Conservation (phyloP, 2,329 filamentous ascomycete species). For the Aspergillus brunneoviolaceus region DNA sequence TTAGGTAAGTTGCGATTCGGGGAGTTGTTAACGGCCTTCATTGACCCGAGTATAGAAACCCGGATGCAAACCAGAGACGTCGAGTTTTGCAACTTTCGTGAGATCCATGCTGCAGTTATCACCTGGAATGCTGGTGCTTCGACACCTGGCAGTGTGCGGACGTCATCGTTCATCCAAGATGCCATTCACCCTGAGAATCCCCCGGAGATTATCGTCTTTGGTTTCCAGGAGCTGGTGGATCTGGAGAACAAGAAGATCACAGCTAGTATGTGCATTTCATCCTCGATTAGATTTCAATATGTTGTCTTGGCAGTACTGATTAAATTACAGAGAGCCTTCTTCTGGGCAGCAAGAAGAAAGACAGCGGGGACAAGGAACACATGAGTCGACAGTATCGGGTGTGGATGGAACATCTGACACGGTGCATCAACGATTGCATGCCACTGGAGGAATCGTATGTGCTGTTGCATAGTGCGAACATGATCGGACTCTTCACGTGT, state of each 20-base stretch:
- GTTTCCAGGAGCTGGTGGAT: slow-evolving; percentile 97
- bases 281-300: background rate
- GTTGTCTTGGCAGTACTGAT: slow-evolving; percentile 27
- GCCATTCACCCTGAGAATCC: slow-evolving; percentile 73
- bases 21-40: background rate
- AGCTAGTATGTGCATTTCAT: slow-evolving; percentile 61
- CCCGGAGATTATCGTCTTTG: slow-evolving; percentile 90
- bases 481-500: slow-evolving; percentile 94
- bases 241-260: slow-evolving; percentile 96
- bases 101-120: slow-evolving; percentile 76
- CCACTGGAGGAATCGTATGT: slow-evolving; percentile 75
- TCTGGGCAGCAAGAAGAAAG: slow-evolving; percentile 76
- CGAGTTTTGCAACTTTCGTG: slow-evolving; percentile 81
- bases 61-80: slow-evolving; percentile 82
- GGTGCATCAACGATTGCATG: slow-evolving; percentile 80
- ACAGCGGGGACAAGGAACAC: slow-evolving; percentile 71
- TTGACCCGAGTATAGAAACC: slow-evolving; percentile 54
- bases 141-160: slow-evolving; percentile 79
- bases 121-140: slow-evolving; percentile 98
- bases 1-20: slow-evolving; percentile 54
- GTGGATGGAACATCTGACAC: slow-evolving; percentile 87
- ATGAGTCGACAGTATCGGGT: slow-evolving; percentile 98
- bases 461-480: slow-evolving; percentile 80
- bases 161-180: slow-evolving; percentile 76
- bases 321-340: slow-evolving; percentile 68